These are phyloP conservation scores for Aspergillus novoparasiticus DNA, from an alignment of 2,329 filamentous ascomycete species.

Conservation along the genomic window DNA sequence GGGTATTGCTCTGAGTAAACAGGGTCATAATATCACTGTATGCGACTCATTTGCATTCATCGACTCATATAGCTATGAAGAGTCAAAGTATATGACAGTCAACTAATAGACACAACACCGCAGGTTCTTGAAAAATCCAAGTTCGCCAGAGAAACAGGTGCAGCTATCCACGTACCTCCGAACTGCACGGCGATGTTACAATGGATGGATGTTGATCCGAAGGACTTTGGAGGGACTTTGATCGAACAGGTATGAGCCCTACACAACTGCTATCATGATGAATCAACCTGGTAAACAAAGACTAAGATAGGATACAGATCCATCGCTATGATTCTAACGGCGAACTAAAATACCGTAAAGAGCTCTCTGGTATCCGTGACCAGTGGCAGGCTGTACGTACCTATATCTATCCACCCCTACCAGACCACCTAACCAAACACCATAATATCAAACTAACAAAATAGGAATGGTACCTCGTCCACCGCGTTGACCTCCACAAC, in stretches of 20 bases:
- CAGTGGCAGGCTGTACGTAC: constrained; percentile 27
- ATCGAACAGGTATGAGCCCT: constrained; percentile 20
- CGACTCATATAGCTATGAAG: neutral
- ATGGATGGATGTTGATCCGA: constrained; percentile 27
- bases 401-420: neutral
- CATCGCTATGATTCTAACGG: constrained; percentile 22
- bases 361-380: constrained; percentile 20
- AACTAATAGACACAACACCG: neutral
- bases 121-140: constrained; percentile 34
- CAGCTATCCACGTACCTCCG: constrained; percentile 29
- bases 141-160: constrained; percentile 29
- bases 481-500: constrained; percentile 48
- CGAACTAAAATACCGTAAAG: constrained; percentile 19
- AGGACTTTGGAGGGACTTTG: constrained; percentile 27
- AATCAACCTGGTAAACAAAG: neutral
- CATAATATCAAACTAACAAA: no score
- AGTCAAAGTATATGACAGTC: neutral
- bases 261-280: neutral
- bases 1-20: constrained; percentile 35
- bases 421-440: neutral
- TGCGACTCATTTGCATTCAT: neutral
- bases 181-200: constrained; percentile 30
- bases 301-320: constrained; percentile 16
- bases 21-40: constrained; percentile 38
- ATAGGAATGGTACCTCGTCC: constrained; percentile 37